Percentiles rank a stretch among this genome's conserved stretches.
These are phyloP conservation scores for Veloboletus limbatus DNA, from an alignment of 1,284 basidiomycete genomes.

Conservation along the genomic window DNA sequence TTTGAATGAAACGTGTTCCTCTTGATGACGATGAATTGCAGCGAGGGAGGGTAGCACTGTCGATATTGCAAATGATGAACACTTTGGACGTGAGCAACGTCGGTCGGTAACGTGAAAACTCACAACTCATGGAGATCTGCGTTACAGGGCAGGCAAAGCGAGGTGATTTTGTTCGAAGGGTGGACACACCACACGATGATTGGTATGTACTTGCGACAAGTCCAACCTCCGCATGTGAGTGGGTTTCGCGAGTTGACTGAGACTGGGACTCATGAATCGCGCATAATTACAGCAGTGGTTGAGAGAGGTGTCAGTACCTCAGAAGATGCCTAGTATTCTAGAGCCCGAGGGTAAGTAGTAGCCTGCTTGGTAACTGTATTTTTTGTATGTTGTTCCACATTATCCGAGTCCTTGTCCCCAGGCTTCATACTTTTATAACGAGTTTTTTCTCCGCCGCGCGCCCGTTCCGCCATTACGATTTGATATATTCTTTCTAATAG, in stretches of 20 bases:
- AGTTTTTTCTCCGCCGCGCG: no score
- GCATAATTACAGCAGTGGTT: neutral
- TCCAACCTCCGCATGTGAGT: neutral
- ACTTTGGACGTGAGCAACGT: conserved; percentile 4
- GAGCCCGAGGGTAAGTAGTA: no score
- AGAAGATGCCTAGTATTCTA: no score
- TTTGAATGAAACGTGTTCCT: neutral
- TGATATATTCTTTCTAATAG: no score
- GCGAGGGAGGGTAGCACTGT: neutral
- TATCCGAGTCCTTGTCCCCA: no score
- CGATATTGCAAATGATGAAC: neutral
- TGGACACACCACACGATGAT: neutral
- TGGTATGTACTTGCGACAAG: no score
- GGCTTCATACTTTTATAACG: no score
- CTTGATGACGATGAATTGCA: neutral
- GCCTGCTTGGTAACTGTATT: no score
- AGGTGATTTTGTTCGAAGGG: neutral
- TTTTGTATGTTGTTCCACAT: no score
- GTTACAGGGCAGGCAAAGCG: neutral
- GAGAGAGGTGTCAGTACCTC: no score
- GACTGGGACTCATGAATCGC: neutral
- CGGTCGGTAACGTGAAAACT: neutral
- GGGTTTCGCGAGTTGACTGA: no score
- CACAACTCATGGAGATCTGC: neutral
- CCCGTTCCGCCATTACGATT: no score